Conservation (phyloP, 2,329 filamentous ascomycete genomes). For the Aspergillus brasiliensis region DNA sequence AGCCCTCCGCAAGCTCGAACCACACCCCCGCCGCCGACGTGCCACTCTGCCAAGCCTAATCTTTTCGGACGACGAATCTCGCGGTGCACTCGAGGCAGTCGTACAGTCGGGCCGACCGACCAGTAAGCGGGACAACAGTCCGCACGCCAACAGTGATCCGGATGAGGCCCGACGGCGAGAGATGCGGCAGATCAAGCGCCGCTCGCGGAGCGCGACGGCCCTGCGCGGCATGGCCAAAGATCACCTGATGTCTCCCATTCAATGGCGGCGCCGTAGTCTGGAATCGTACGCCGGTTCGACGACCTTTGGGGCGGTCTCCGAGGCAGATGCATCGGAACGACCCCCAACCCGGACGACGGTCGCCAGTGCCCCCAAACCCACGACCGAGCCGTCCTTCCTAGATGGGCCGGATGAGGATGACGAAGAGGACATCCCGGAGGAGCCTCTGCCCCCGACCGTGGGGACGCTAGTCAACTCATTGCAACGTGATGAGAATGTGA, state of each 20-base stretch:
- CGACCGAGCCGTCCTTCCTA: slow-evolving; percentile 23
- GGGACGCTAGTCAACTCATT: slow-evolving; percentile 43
- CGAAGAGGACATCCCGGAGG: slow-evolving; percentile 18
- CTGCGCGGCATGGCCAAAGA: slow-evolving; percentile 39
- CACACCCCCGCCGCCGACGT: slow-evolving; percentile 36
- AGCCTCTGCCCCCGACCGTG: slow-evolving; percentile 37
- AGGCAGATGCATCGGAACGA: slow-evolving; percentile 28
- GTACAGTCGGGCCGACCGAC: slow-evolving; percentile 22
- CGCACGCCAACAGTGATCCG: slow-evolving; percentile 17
- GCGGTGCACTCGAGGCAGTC: slow-evolving; percentile 29
- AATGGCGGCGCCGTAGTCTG: slow-evolving; percentile 45
- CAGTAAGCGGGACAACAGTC: slow-evolving; percentile 14
- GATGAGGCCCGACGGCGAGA: slow-evolving; percentile 24
- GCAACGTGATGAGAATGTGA: slow-evolving; percentile 43
- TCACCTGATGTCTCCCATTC: slow-evolving; percentile 43
- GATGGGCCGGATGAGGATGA: slow-evolving; percentile 18
- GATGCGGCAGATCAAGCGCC: slow-evolving; percentile 38
- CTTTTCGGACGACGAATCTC: slow-evolving; percentile 44
- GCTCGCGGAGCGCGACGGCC: slow-evolving; percentile 49
- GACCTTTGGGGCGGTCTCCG: slow-evolving; percentile 32
- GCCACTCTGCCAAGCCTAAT: slow-evolving; percentile 50
- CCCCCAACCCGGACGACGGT: slow-evolving; percentile 33
- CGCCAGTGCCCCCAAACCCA: slow-evolving; percentile 28
- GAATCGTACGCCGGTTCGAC: slow-evolving; percentile 43
- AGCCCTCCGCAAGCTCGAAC: slow-evolving; percentile 24